Percentiles rank a stretch among this genome's conserved stretches.
These are phyloP conservation scores for Thermoascus crustaceus DNA, from an alignment of 2,329 filamentous ascomycete genomes.

Conservation along the genomic window DNA sequence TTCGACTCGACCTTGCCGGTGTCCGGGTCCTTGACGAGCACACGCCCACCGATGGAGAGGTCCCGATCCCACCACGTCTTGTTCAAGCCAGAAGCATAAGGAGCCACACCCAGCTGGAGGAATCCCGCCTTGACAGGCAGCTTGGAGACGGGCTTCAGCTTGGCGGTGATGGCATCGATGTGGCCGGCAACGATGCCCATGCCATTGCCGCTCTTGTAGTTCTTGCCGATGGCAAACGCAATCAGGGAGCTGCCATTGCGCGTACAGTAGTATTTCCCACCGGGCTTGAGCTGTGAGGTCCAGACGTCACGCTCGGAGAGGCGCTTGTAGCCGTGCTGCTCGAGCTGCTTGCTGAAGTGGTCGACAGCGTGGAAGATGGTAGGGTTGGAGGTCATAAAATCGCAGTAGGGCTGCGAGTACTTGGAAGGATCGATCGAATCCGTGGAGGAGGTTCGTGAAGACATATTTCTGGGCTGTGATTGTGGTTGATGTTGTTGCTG, in stretches of 20 bases:
- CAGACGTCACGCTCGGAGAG: constrained; percentile 72
- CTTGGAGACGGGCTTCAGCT: constrained; percentile 81
- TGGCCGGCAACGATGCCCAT: constrained; percentile 85
- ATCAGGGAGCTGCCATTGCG: constrained; percentile 81
- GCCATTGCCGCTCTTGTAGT: constrained; percentile 77
- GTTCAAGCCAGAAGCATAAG: constrained; percentile 81
- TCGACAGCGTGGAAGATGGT: constrained; percentile 88
- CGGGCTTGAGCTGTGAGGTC: constrained; percentile 61
- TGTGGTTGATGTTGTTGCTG: no score
- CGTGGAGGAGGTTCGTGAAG: constrained; percentile 9
- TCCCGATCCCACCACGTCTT: constrained; percentile 97
- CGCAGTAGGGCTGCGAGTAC: constrained; percentile 76
- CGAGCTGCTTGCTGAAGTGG: constrained; percentile 66
- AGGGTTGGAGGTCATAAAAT: constrained; percentile 82
- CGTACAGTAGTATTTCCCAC: constrained; percentile 81
- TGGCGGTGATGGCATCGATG: constrained; percentile 84
- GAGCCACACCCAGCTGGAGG: constrained; percentile 80
- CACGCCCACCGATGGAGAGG: constrained; percentile 79
- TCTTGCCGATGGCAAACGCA: constrained; percentile 72
- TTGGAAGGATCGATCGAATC: constrained; percentile 40
- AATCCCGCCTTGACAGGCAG: constrained; percentile 81
- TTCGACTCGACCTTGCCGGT: constrained; percentile 69
- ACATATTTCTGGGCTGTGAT: no score
- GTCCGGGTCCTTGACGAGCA: constrained; percentile 66
- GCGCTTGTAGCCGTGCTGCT: constrained; percentile 63